Base-by-base conservation (phyloP, 129 eudicot species). In the Chrysanthemum seticuspe region DNA sequence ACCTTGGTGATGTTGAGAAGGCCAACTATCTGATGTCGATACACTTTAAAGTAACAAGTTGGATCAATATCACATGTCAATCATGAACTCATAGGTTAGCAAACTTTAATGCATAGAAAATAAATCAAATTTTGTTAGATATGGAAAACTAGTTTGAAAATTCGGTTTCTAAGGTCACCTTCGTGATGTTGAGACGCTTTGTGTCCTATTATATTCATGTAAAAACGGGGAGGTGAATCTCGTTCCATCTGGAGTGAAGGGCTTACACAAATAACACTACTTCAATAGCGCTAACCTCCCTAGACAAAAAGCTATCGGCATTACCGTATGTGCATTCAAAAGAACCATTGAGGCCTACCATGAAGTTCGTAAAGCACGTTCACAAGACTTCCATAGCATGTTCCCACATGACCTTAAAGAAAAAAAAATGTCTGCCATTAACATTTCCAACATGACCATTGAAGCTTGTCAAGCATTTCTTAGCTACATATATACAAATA, bases 311-410 rank as follows among this genome's bases (percentile, higher is more conserved):
- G 99, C 76, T 95, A 78, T 80, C 0, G 99, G 90, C 45, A 88
- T 90, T 62, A 59, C 72, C 29, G 90, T 95, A 64, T 80, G 85
- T 58, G 85, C 97, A 44, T 86, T 91, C 0, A 83, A 95, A 9
- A 93, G 99, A 56, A 81, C 76, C 84, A 67, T 83, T 6, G 83
- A 84, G 67, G 96, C 99, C 16, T 97, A 95, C 66, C 84, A 94
- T 16, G 97, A 97, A 0, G 87, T 95, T 57, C 96, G 90, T 13
- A 97, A 96, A 4, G 80, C 96, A 50, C 81, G 94, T 10, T 95
- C 99, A 2, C 94, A 94, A 3, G 99, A 5, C 25, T 90, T 95
- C 74, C 93, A 73, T 53, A 88, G 91, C 93, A 95, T 95, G 99
- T 95, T 95, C 78, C 86, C 96, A 90, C 78, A 23, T 23, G 85